Evolutionary conservation across 2,329 filamentous ascomycete species (phyloP), one percentile per base, ranked within the genome.

Genomic region (Talaromyces sp.): DNA sequence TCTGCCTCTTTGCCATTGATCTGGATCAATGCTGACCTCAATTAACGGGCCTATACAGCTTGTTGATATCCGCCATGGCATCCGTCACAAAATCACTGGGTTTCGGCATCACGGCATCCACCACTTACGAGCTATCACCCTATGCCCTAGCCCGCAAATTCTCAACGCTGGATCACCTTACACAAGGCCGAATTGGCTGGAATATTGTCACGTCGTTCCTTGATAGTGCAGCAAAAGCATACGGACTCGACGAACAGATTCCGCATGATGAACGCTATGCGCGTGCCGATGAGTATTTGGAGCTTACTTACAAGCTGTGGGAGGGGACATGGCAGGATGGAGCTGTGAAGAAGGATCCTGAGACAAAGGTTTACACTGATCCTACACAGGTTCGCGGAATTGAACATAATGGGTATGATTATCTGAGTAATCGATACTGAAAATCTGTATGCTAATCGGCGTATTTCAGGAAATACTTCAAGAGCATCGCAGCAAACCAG

Each of bases 131-230:
- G 28, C 31, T 53, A 21, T 73, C 79, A 52, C 79, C 81, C 4
- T 82, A 81, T 46, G 79, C 81, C 51, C 74, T 82, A 8, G 81
- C 81, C 1, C 73, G 80, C 1, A 78, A 79, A 2, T 80, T 83
- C 56, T 80, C 80, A 1, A 81, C 78, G 0, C 70, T 83, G 2
- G 80, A 83, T 58, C 80, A 83, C 59, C 67, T 83, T 4, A 80
- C 74, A 48, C 70, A 73, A 35, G 80, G 80, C 0, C 74, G 81
- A 1, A 75, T 81, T 0, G 81, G 75, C 0, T 81, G 79, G 79
- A 82, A 82, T 53, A 77, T 81, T 36, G 79, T 81, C 0, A 81
- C 78, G 0, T 75, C 70, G 9, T 80, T 80, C 58, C 66, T 78
- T 1, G 76, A 80, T 37, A 76, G 73, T 10, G 77, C 78, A 3